Evolutionary conservation across 2,329 filamentous ascomycete species (phyloP), one percentile per base, ranked within the genome.

Genomic region (Massarina eburnea): DNA sequence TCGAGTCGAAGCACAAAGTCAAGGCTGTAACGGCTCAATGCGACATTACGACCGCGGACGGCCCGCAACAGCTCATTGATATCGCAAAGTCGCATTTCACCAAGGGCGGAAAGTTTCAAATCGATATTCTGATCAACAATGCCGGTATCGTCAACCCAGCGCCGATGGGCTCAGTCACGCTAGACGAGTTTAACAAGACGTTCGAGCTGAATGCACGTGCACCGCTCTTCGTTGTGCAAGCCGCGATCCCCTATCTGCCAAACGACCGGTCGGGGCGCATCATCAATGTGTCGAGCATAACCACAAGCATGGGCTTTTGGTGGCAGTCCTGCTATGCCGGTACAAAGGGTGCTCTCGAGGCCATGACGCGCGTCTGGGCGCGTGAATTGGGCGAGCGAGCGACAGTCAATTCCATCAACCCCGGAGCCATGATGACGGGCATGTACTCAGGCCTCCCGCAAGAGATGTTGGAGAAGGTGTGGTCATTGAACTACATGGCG

Each of bases 101-200:
- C 2, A 71, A 73, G 41, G 72, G 69, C 48, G 66, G 68, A 41
- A 70, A 71, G 34, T 79, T 89, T 59, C 80, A 83, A 55, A 79
- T 94, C 62, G 88, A 92, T 71, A 88, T 92, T 46, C 72, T 94
- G 36, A 73, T 94, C 75, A 92, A 94, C 78, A 92, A 92, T 67
- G 89, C 90, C 30, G 89, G 88, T 26, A 71, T 80, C 3, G 70
- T 75, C 8, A 64, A 79, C 33, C 91, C 91, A 68, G 79, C 83
- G 53, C 66, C 74, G 18, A 70, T 85, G 24, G 52, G 41, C 26
- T 41, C 46, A 10, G 40, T 49, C 8, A 48, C 49, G 4, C 76
- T 80, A 20, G 78, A 85, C 33, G 80, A 88, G 55, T 80, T 77
- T 2, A 60, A 77, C 3, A 74, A 75, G 12, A 79, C 89, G 57